Percentiles rank a stretch among this genome's conserved stretches.
Evolutionary conservation across 495 filamentous ascomycete species (phyloP).

Genomic region (Opeltia flavorubescens): DNA sequence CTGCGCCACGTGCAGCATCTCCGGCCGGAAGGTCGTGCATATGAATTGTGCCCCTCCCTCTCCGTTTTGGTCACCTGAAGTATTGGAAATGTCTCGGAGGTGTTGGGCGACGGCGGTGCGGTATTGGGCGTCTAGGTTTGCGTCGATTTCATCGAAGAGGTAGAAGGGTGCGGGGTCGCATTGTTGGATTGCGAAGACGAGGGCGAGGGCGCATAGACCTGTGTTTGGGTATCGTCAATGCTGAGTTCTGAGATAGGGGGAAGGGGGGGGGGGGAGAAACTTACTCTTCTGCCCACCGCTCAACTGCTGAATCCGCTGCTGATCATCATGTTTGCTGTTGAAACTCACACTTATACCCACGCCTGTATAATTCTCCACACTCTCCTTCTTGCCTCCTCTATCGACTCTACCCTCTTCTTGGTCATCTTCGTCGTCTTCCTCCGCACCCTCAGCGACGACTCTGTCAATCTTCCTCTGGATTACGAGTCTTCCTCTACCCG

Average conservation of each 20-base stretch:
- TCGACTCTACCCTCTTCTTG: no score
- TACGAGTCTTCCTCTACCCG: conserved; percentile 77
- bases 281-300: conserved; percentile 95
- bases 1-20: conserved; percentile 89
- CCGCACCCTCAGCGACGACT: conserved; percentile 43
- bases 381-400: conserved; percentile 34
- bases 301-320: conserved; percentile 94
- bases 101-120: conserved; percentile 83
- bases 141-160: conserved; percentile 98
- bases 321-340: conserved; percentile 95
- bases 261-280: conserved; percentile 15
- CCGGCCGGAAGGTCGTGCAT: conserved; percentile 92
- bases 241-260: neutral
- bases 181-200: conserved; percentile 97
- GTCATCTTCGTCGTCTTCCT: conserved; percentile 49
- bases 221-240: neutral
- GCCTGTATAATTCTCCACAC: conserved; percentile 90
- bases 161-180: conserved; percentile 97
- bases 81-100: conserved; percentile 55
- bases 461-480: conserved; percentile 85
- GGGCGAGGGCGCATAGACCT: conserved; percentile 87
- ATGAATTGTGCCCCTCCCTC: conserved; percentile 48
- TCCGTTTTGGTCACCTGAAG: conserved; percentile 27
- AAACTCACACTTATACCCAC: conserved; percentile 98
- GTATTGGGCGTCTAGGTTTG: conserved; percentile 95